Base-by-base conservation (phyloP, 352 stramenopile species). In the Pythium rhizo-oryzae region DNA sequence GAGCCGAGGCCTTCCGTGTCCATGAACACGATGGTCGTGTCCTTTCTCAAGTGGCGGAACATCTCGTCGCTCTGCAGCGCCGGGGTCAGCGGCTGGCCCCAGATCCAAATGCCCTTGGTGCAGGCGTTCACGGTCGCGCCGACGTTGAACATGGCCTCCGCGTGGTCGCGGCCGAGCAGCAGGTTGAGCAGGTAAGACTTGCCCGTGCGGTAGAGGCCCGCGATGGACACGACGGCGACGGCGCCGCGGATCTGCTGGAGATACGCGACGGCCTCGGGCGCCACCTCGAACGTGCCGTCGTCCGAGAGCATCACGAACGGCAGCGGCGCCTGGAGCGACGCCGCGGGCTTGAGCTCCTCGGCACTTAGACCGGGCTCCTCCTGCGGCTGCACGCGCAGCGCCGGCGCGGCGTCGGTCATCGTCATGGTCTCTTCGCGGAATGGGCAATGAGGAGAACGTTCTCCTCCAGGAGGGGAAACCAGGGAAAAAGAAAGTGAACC, bases 31-130 rank as follows among this genome's bases (percentile, higher is more conserved):
- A 91, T 71, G 59, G 71, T 91, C 18, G 87, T 93, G 65, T n/a
- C 80, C 82, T 47, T 91, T 72, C 44, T 91, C 77, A 44, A 93
- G 64, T n/a, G n/a, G n/a, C n/a, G n/a, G n/a, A n/a, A n/a, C n/a
- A n/a, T n/a, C n/a, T n/a, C n/a, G n/a, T n/a, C n/a, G n/a, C n/a
- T n/a, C n/a, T n/a, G n/a, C n/a, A n/a, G n/a, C n/a, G n/a, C n/a
- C n/a, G n/a, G n/a, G n/a, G n/a, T n/a, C n/a, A n/a, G n/a, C n/a
- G n/a, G 89, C 33, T 86, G 65, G 30, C 89, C 87, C 90, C 91
- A 97, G 75, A 97, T 93, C 90, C 91, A 97, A 62, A 97, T 97
- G 57, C 91, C 91, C 62, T 97, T 96, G 15, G 91, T 97, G 64
- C 91, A 97, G 2, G 89, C 90, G 49, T 97, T 95, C 0, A 96